phyloP scores from a whole-genome alignment of 2,329 filamentous ascomycete species.

The Phyllosticta citribraziliensis region DNA sequence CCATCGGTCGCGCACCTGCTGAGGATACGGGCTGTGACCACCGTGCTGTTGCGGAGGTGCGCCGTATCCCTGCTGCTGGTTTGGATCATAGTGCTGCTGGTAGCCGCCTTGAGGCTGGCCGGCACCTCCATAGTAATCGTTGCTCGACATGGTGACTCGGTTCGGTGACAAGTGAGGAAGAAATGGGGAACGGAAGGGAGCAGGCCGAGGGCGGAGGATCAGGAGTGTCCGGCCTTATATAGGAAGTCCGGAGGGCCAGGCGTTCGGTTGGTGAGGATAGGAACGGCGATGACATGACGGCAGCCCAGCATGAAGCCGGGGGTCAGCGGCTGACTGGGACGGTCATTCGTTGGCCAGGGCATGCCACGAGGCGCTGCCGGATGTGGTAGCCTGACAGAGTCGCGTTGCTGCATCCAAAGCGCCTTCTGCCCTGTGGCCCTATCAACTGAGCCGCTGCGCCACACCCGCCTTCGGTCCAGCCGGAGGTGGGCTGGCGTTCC shows the following conservation, averaged over 20 bases:
- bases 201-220: background rate
- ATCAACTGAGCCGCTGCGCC: background rate
- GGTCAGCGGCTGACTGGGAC: background rate
- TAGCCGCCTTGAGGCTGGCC: constrained; percentile 15
- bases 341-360: background rate
- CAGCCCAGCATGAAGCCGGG: background rate
- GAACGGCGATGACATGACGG: background rate
- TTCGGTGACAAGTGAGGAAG: background rate
- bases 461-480: background rate
- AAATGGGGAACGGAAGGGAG: background rate
- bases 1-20: constrained; percentile 13
- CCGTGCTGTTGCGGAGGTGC: constrained; percentile 12
- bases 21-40: constrained; percentile 19
- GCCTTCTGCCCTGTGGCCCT: background rate
- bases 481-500: background rate
- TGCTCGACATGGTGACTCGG: constrained; percentile 16
- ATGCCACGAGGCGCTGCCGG: background rate
- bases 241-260: background rate
- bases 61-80: constrained; percentile 12
- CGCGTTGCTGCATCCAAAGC: background rate
- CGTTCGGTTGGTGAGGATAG: background rate
- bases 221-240: background rate
- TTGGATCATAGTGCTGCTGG: constrained; percentile 10
- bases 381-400: background rate
- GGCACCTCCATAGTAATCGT: constrained; percentile 27